A percentile compares a stretch with the other conserved stretches of the same genome.
phyloP scores from a whole-genome alignment of 2,329 filamentous ascomycete genomes.

The Fusarium sp. region DNA sequence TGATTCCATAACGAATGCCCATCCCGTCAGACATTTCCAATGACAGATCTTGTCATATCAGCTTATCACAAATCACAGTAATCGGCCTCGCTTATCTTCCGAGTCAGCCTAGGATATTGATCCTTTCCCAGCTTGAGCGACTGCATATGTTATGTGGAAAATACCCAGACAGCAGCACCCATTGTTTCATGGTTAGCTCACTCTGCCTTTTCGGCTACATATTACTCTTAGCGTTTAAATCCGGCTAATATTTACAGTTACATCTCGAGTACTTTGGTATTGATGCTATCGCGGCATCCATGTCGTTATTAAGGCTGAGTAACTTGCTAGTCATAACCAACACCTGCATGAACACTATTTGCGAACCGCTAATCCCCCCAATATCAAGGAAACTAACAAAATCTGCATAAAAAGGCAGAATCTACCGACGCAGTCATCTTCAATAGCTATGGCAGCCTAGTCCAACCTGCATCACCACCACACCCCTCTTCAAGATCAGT shows the following conservation, averaged over 20 bases:
- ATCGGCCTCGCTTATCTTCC: constrained; percentile 21
- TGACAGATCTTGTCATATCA: constrained; percentile 6
- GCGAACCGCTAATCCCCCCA: constrained; percentile 23
- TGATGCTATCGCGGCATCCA: background rate
- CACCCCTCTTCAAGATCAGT: constrained; percentile 20
- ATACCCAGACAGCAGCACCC: background rate
- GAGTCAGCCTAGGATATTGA: background rate
- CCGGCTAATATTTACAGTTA: background rate
- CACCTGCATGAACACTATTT: background rate
- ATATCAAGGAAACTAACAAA: background rate
- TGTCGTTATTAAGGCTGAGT: background rate
- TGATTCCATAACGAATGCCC: background rate
- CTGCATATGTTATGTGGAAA: background rate
- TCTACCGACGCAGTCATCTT: constrained; percentile 25
- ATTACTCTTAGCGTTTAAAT: background rate
- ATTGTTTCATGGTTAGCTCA: background rate
- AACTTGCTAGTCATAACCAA: background rate
- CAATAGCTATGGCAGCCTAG: constrained; percentile 39
- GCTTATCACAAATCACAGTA: constrained; percentile 9
- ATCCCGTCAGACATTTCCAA: background rate
- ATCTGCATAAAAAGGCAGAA: constrained; percentile 28
- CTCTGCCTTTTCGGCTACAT: background rate
- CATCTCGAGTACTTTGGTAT: background rate
- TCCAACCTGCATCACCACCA: constrained; percentile 39
- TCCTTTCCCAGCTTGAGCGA: background rate